Conservation (phyloP, 192 early-diverging fungal genomes). For the Backusella luteola region DNA sequence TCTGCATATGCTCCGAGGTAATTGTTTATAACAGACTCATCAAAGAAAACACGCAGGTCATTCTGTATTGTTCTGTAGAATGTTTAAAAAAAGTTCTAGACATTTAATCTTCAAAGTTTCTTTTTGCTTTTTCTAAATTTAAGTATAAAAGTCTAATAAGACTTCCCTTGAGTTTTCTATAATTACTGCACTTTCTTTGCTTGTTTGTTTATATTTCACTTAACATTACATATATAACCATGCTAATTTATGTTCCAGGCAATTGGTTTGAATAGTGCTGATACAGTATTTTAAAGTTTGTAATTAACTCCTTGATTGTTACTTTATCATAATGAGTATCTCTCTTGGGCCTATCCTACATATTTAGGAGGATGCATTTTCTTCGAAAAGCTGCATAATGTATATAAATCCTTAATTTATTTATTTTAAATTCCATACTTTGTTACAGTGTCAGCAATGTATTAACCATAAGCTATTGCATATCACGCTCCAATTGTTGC, state of each 20-base stretch:
- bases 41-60: neutral
- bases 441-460: neutral
- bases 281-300: neutral
- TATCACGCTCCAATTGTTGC: neutral
- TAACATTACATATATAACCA: neutral
- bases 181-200: neutral
- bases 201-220: neutral
- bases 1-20: neutral
- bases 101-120: neutral
- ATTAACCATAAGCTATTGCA: neutral
- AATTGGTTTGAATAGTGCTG: neutral
- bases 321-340: neutral
- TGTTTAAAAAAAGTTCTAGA: neutral
- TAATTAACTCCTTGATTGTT: slow-evolving; percentile 3
- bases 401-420: neutral
- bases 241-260: neutral
- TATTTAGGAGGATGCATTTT: neutral
- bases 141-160: neutral
- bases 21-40: neutral
- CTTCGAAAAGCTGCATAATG: neutral
- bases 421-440: neutral
- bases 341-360: neutral
- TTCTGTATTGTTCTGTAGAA: neutral
- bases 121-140: neutral
- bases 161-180: neutral